These are phyloP conservation scores for Pythium graminicola DNA, from an alignment of 352 stramenopile genomes.

Conservation along the genomic window DNA sequence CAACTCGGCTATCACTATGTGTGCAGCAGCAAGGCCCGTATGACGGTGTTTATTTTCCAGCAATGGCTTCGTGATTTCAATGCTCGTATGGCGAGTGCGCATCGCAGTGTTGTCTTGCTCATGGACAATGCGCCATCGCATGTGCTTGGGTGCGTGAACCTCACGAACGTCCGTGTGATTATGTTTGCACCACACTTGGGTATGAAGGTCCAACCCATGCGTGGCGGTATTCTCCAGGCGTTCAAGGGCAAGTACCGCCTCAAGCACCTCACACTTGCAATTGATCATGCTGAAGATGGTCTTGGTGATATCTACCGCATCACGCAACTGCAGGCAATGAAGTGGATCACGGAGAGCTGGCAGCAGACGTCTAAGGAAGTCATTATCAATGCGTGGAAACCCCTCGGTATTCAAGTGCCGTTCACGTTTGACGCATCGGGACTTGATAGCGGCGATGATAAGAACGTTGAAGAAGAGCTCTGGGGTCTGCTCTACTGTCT, in stretches of 20 bases:
- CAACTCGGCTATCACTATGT: slow-evolving; percentile 45
- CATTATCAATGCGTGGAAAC: slow-evolving; percentile 76
- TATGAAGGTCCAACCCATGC: slow-evolving; percentile 85
- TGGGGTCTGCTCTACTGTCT: slow-evolving; percentile 83
- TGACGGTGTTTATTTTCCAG: slow-evolving; percentile 88
- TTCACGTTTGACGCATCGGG: slow-evolving; percentile 59
- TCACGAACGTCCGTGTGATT: slow-evolving; percentile 84
- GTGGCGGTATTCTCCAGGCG: slow-evolving; percentile 65
- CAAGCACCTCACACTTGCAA: slow-evolving; percentile 77
- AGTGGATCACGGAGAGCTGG: slow-evolving; percentile 44
- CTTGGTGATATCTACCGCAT: slow-evolving; percentile 72
- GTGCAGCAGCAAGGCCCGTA: slow-evolving; percentile 72
- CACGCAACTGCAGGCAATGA: slow-evolving; percentile 83
- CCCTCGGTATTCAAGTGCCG: slow-evolving; percentile 49
- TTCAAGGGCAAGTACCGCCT: slow-evolving; percentile 86
- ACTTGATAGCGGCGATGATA: slow-evolving; percentile 49
- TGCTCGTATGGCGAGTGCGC: slow-evolving; percentile 74
- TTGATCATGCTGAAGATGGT: slow-evolving; percentile 77
- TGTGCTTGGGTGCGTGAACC: slow-evolving; percentile 47
- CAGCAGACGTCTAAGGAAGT: slow-evolving; percentile 68
- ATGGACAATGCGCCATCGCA: slow-evolving; percentile 86
- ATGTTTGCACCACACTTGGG: slow-evolving; percentile 77
- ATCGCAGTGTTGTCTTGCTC: slow-evolving; percentile 75
- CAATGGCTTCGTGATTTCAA: slow-evolving; percentile 85
- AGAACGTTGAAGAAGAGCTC: slow-evolving; percentile 83